Percentiles rank a stretch among this genome's conserved stretches.
These are phyloP conservation scores for Sparassis latifolia DNA, from an alignment of 1,284 basidiomycete genomes.

Conservation along the genomic window DNA sequence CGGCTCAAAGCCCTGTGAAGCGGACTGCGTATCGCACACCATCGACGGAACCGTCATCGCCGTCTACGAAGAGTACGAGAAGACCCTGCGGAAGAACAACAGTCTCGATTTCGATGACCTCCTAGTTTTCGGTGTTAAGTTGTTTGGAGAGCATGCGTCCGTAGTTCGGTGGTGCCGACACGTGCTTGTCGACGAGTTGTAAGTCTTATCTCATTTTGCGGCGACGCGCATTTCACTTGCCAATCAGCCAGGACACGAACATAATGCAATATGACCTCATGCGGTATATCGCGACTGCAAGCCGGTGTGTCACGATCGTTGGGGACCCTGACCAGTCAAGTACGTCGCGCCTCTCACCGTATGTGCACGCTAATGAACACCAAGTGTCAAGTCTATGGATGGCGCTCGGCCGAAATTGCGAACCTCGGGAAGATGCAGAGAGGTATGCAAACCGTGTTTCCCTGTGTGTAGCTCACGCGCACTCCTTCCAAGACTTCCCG, in stretches of 20 bases:
- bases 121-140: constrained; percentile 69
- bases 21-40: constrained; percentile 7
- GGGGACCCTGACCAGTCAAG: constrained; percentile 93
- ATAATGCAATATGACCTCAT: constrained; percentile 83
- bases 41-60: constrained; percentile 33
- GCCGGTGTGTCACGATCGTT: constrained; percentile 71
- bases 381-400: constrained; percentile 63
- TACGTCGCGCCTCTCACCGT: constrained; percentile 22
- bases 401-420: constrained; percentile 80
- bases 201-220: constrained; percentile 24
- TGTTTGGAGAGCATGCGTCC: constrained; percentile 54
- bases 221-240: background rate
- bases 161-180: constrained; percentile 65
- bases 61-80: constrained; percentile 70
- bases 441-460: constrained; percentile 32
- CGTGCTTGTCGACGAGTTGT: constrained; percentile 89
- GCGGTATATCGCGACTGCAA: constrained; percentile 55
- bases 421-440: constrained; percentile 76
- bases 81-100: constrained; percentile 53
- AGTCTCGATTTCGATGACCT: constrained; percentile 90
- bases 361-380: background rate
- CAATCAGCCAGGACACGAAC: constrained; percentile 79
- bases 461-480: background rate
- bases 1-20: background rate
- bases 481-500: constrained; percentile 49